phyloP scores from a whole-genome alignment of 306 rosid species.

The Erythrophleum fordii region DNA sequence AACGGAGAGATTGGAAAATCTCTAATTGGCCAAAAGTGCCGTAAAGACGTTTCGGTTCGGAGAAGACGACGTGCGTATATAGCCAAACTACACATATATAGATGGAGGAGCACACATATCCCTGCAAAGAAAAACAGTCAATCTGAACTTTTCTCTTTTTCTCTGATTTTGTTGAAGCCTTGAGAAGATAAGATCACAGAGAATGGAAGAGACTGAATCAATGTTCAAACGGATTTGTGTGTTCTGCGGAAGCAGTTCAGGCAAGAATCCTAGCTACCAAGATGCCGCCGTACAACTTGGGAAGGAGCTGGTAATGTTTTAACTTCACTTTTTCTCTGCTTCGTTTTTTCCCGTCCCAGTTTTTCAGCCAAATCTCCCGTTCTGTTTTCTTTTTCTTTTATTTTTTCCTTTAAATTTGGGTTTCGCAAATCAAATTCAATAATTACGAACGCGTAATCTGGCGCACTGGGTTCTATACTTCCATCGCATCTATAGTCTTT shows the following conservation, averaged over 20 bases:
- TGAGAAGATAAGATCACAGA: not conserved
- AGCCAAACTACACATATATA: not conserved
- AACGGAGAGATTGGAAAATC: too few relatives aligned
- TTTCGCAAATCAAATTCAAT: not conserved
- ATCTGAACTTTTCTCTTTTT: conserved; percentile 22
- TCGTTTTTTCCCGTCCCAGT: too few relatives aligned
- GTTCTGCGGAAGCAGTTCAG: conserved; percentile 83
- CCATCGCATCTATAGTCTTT: not conserved
- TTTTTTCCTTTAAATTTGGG: not conserved
- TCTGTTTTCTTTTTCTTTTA: not conserved
- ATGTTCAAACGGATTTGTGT: conserved; percentile 74
- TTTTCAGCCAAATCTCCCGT: not conserved
- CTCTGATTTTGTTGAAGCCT: not conserved
- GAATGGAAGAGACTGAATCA: conserved; percentile 65
- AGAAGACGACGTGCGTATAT: not conserved
- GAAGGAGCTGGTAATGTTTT: conserved; percentile 57
- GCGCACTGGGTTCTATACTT: not conserved
- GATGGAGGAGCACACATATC: not conserved
- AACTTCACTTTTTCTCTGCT: not conserved
- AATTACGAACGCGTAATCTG: not conserved
- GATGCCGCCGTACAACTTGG: conserved; percentile 79
- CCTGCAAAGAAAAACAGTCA: not conserved
- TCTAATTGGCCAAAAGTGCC: not conserved
- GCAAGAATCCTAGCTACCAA: conserved; percentile 74
- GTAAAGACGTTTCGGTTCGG: not conserved